Conservation (phyloP, 208 protist species). For the Giardia muris region DNA sequence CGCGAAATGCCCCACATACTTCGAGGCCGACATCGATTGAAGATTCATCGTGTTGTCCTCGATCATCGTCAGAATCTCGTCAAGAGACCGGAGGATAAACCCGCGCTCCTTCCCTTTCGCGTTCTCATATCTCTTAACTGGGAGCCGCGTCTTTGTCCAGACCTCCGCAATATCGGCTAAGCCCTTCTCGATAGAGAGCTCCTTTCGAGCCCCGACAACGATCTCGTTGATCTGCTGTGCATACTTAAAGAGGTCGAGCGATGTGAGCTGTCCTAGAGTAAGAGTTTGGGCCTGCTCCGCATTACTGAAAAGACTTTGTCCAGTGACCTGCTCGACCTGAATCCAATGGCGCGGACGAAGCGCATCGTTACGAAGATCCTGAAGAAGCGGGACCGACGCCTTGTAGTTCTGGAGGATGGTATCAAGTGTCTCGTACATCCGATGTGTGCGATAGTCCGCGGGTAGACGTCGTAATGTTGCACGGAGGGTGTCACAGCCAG, state of each 20-base stretch:
- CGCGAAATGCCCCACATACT: slow-evolving; percentile 79
- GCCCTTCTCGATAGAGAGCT: slow-evolving; percentile 79
- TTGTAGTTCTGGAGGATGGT: slow-evolving; percentile 74
- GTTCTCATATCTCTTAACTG: slow-evolving; percentile 59
- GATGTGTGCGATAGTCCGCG: slow-evolving; percentile 53
- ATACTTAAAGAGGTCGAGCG: slow-evolving; percentile 80
- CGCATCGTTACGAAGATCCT: slow-evolving; percentile 80
- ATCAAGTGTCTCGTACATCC: slow-evolving; percentile 62
- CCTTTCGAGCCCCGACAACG: slow-evolving; percentile 64
- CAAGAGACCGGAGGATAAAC: slow-evolving; percentile 73
- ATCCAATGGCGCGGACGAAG: slow-evolving; percentile 85
- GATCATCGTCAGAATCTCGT: slow-evolving; percentile 76
- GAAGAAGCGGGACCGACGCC: slow-evolving; percentile 74
- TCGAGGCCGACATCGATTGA: slow-evolving; percentile 77
- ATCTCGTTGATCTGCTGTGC: slow-evolving; percentile 76
- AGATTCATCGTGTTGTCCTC: slow-evolving; percentile 91
- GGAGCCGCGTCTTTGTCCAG: slow-evolving; percentile 57
- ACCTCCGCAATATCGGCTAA: slow-evolving; percentile 71
- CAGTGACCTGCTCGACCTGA: slow-evolving; percentile 76
- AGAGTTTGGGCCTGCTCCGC: slow-evolving; percentile 60
- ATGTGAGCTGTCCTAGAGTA: slow-evolving; percentile 79
- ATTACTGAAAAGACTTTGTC: slow-evolving; percentile 69
- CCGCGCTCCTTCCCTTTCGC: slow-evolving; percentile 57
- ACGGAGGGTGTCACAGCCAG: slow-evolving; percentile 67
- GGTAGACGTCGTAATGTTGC: slow-evolving; percentile 59